Base-by-base conservation (phyloP, 2,329 filamentous ascomycete genomes). In the Aspergillus brunneoviolaceus region DNA sequence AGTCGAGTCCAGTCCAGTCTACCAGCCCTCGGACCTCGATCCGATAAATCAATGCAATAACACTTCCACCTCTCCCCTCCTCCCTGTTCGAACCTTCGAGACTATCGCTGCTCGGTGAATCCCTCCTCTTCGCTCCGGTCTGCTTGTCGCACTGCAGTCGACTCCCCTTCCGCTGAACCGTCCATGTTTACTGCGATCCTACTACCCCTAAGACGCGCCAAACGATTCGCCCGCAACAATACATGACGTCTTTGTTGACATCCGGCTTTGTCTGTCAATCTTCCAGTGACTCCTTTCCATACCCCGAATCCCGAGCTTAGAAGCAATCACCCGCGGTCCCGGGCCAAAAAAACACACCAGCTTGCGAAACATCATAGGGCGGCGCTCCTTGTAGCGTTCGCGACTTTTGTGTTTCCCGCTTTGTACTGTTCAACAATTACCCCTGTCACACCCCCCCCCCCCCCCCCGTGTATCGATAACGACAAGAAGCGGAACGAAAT, bases 161-260 rank as follows among this genome's bases (percentile, higher is more conserved):
- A 12, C 49, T 11, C 35, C 42, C 23, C 27, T 29, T 45, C 39
- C 39, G 16, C 16, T 42, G 54, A 56, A 56, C 39, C 27, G 29
- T 52, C 25, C 52, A 54, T 51, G 52, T 23, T 58, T 47, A 33
- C 51, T 55, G 64, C 59, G 50, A 60, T 52, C 42, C 29, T 52
- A 57, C 55, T 52, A 57, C 55, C 60, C 55, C 60, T 63, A 49
- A 62, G 52, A 65, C 65, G 64, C 64, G 64, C 60, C 55, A 51
- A 51, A 56, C 39, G 59, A 60, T 62, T 60, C 58, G 61, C 63
- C 63, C 59, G 61, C 63, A 60, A 60, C 55, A 55, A 59, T 72
- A 72, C 68, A 75, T 75, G 72, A 74, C 72, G 71, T 73, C 70
- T 74, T 69, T 74, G 72, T 74, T 74, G 70, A 73, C 68, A 66